Conservation (phyloP, 108 stramenopile genomes). For the Pseudonitzschia delicatissima region DNA sequence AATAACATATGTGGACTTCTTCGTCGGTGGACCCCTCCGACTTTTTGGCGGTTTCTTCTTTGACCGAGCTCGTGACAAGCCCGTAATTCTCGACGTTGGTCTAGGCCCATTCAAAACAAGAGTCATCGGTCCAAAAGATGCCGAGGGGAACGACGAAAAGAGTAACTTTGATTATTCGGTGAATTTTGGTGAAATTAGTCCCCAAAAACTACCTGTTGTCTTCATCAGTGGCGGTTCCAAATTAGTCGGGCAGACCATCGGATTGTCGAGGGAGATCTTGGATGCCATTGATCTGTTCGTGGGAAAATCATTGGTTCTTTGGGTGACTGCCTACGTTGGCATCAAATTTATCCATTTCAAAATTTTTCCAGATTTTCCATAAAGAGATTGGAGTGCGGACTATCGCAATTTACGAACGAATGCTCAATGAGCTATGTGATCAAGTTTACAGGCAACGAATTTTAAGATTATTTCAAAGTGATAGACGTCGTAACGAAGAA, state of each 20-base stretch:
- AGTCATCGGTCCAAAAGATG: conserved; percentile 70
- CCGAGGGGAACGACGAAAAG: conserved; percentile 39
- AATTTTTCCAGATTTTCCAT: conserved; percentile 86
- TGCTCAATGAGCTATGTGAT: no score
- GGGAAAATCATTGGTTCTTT: conserved; percentile 78
- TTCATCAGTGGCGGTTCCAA: conserved; percentile 64
- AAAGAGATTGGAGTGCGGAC: no score
- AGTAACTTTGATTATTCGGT: conserved; percentile 21
- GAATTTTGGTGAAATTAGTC: conserved; percentile 46
- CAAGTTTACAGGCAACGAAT: no score
- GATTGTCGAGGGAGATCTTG: conserved; percentile 63
- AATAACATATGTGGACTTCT: conserved; percentile 79
- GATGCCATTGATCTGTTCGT: conserved; percentile 88
- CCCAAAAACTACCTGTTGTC: conserved; percentile 37
- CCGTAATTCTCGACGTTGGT: conserved; percentile 88
- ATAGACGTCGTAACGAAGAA: no score
- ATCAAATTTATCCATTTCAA: conserved; percentile 94
- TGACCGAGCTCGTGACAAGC: conserved; percentile 80
- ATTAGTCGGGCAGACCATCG: conserved; percentile 61
- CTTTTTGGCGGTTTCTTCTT: conserved; percentile 82
- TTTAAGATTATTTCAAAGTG: no score
- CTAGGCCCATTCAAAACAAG: conserved; percentile 80
- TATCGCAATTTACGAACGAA: no score
- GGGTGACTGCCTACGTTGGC: conserved; percentile 83
- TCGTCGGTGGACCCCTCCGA: conserved; percentile 62